Base-by-base conservation (phyloP, 768 basidiomycete species). In the Paxillus ammoniavirescens region DNA sequence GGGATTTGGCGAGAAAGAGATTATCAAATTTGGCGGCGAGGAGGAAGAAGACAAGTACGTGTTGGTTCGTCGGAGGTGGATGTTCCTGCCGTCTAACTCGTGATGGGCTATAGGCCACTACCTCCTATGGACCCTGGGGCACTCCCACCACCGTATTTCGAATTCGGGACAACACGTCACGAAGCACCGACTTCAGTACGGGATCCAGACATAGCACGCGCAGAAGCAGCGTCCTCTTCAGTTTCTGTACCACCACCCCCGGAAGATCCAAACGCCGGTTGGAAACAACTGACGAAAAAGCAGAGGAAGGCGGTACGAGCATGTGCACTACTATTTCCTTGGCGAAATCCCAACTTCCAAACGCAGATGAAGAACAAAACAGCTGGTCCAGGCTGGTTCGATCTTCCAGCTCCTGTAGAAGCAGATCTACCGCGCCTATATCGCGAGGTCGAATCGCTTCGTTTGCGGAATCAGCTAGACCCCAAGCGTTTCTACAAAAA, bases 401-500 rank as follows among this genome's bases (percentile, higher is more conserved):
- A 94, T 68, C 78, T 95, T 50, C 91, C 93, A 17, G 86, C 89
- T 15, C 92, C 93, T 18, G 70, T 82, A 13, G 88, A 89, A 61
- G 83, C 87, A 12, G 91, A 93, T 55, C 75, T 91, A 14, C 89
- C 91, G 35, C 79, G 83, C 36, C 70, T 94, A 38, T 73, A 93
- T 62, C 87, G 89, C 48, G 93, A 97, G 73, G 87, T 93, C 10
- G 90, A 95, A 66, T 88, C 94, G 0, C 75, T 95, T 52, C 86
- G 92, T 30, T 74, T 97, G 44, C 82, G 87, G 47, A 93, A 93
- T 65, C 87, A 92, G 53, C 79, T 97, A 17, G 94, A 97, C 63
- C 93, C 93, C 15, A 97, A 96, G 67, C 81, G 91, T 18, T 95
- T 95, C 73, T 91, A 94, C 72, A 77, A 84, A 56, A 93, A 91